These are phyloP conservation scores for Clavariopsis aquatica DNA, from an alignment of 495 filamentous ascomycete genomes.

Conservation along the genomic window DNA sequence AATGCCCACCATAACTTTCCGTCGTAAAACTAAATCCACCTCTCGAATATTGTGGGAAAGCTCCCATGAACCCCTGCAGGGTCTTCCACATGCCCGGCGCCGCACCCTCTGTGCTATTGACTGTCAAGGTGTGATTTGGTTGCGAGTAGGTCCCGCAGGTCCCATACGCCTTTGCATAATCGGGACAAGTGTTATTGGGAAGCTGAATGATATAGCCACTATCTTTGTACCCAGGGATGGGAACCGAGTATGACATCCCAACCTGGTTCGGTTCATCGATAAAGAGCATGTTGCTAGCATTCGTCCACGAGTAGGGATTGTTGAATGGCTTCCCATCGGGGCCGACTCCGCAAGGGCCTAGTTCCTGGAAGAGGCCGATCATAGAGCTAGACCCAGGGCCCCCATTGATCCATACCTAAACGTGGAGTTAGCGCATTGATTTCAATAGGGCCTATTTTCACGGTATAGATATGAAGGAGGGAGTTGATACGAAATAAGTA, in stretches of 20 bases:
- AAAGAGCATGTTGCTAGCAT: constrained; percentile 45
- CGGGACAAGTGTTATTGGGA: constrained; percentile 58
- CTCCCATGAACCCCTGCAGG: constrained; percentile 64
- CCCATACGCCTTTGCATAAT: constrained; percentile 49
- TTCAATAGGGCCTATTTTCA: no score
- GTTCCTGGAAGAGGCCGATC: constrained; percentile 48
- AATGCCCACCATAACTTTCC: constrained; percentile 54
- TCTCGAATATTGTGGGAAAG: constrained; percentile 64
- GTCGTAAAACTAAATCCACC: constrained; percentile 49
- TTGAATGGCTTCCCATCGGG: constrained; percentile 49
- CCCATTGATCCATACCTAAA: constrained; percentile 73
- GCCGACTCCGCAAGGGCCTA: constrained; percentile 49
- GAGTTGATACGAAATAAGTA: no score
- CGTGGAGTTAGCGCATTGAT: no score
- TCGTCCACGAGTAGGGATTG: constrained; percentile 62
- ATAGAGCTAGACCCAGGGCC: constrained; percentile 54
- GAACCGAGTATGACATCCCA: constrained; percentile 52
- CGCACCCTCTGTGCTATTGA: constrained; percentile 68
- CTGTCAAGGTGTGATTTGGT: constrained; percentile 53
- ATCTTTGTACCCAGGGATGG: constrained; percentile 53
- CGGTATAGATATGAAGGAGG: no score
- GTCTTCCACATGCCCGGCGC: constrained; percentile 70
- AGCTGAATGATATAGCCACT: constrained; percentile 45
- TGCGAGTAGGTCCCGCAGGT: constrained; percentile 67
- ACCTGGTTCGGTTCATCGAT: constrained; percentile 49